Conservation (phyloP, 306 rosid genomes). For the Fragaria nilgerrensis region DNA sequence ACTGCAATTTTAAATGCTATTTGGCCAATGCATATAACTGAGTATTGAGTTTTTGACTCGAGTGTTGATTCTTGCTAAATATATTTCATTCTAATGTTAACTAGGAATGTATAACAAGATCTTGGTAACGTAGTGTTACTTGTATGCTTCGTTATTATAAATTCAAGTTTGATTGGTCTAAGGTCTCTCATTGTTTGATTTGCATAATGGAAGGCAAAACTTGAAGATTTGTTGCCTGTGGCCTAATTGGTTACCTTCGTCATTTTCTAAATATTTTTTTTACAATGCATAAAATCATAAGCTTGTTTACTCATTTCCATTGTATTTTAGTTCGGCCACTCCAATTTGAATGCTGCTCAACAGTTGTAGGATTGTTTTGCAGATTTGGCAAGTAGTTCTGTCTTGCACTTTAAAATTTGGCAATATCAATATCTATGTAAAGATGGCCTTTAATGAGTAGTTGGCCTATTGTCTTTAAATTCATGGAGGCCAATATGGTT, state of each 20-base stretch:
- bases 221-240: too few relatives aligned
- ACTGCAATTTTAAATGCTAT: not conserved
- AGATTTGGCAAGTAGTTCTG: too few relatives aligned
- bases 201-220: not conserved
- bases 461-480: too few relatives aligned
- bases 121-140: not conserved
- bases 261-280: too few relatives aligned
- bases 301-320: too few relatives aligned
- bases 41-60: not conserved
- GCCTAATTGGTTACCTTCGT: not conserved
- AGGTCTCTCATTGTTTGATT: not conserved
- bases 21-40: not conserved
- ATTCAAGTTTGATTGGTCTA: not conserved
- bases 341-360: too few relatives aligned
- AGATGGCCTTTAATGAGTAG: too few relatives aligned
- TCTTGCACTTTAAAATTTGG: too few relatives aligned
- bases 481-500: too few relatives aligned
- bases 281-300: not conserved
- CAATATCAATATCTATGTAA: too few relatives aligned
- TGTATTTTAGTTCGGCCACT: too few relatives aligned
- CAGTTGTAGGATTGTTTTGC: too few relatives aligned
- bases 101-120: not conserved
- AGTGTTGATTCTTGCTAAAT: not conserved
- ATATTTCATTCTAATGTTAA: not conserved
- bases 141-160: not conserved